A percentile compares a stretch with the other conserved stretches of the same genome.
phyloP scores from a whole-genome alignment of 73 alveolate genomes.

The Symbiodinium pilosum region DNA sequence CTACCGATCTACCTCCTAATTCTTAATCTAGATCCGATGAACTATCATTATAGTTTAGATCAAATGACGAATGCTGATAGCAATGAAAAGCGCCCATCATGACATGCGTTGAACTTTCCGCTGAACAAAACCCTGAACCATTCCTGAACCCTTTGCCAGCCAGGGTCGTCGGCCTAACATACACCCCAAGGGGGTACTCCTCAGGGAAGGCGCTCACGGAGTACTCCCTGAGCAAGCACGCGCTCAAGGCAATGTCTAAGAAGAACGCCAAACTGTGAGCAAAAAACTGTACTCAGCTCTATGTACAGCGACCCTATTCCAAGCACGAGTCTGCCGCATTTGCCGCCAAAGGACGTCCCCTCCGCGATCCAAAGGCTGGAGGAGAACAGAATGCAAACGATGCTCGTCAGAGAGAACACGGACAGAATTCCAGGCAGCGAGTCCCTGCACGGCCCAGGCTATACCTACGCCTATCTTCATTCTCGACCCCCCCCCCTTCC shows the following conservation, averaged over 20 bases:
- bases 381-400: constrained; percentile 81
- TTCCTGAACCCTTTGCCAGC: background rate
- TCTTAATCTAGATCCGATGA: too few species aligned
- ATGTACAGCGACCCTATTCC: background rate
- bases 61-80: too few species aligned
- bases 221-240: constrained; percentile 33
- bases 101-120: too few species aligned
- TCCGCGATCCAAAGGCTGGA: constrained; percentile 84
- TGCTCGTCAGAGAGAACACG: constrained; percentile 93
- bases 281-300: background rate
- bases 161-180: constrained; percentile 46
- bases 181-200: constrained; percentile 55
- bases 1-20: too few species aligned
- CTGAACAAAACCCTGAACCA: too few species aligned
- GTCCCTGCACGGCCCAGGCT: constrained; percentile 65
- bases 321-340: background rate
- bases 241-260: background rate
- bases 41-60: too few species aligned
- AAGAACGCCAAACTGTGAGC: background rate
- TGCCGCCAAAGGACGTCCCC: constrained; percentile 44
- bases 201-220: constrained; percentile 58
- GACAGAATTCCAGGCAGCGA: constrained; percentile 88
- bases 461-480: too few species aligned
- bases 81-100: too few species aligned
- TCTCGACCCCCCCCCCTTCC: too few species aligned